Evolutionary conservation across 345 rosid species (phyloP).

Genomic region (Eucalyptus regnans): DNA sequence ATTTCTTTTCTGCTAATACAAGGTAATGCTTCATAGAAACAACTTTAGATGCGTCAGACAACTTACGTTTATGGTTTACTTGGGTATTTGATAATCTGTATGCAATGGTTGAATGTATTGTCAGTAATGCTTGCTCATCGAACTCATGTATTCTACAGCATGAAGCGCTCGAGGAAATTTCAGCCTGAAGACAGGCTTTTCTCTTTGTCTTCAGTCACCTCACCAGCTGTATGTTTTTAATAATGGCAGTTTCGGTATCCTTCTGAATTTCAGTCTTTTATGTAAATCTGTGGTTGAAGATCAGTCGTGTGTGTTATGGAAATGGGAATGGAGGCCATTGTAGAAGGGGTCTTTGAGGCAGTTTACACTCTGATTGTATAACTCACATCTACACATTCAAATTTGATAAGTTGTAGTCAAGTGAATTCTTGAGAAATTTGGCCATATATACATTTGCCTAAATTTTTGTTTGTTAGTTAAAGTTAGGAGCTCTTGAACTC

Average conservation of each 20-base stretch:
- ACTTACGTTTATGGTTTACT: neutral
- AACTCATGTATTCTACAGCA: constrained; percentile 22
- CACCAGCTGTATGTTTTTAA: constrained; percentile 64
- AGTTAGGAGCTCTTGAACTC: neutral
- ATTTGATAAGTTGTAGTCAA: neutral
- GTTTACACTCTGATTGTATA: neutral
- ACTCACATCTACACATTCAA: neutral
- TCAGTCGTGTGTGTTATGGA: neutral
- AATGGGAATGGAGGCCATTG: neutral
- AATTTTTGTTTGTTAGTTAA: neutral
- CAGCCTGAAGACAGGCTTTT: constrained; percentile 95
- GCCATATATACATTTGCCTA: neutral
- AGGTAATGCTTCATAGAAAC: neutral
- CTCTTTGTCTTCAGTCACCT: constrained; percentile 88
- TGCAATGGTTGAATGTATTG: neutral
- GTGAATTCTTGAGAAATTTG: neutral
- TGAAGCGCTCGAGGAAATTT: constrained; percentile 93
- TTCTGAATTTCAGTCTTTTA: neutral
- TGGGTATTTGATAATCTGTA: neutral
- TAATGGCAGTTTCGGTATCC: neutral
- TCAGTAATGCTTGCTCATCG: neutral
- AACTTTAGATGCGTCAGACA: neutral
- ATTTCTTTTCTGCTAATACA: neutral
- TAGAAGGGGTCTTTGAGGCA: neutral
- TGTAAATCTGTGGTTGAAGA: neutral